Evolutionary conservation across 2,329 filamentous ascomycete genomes (phyloP), one percentile per base, ranked within the genome.

Genomic region (Sclerotinia borealis): DNA sequence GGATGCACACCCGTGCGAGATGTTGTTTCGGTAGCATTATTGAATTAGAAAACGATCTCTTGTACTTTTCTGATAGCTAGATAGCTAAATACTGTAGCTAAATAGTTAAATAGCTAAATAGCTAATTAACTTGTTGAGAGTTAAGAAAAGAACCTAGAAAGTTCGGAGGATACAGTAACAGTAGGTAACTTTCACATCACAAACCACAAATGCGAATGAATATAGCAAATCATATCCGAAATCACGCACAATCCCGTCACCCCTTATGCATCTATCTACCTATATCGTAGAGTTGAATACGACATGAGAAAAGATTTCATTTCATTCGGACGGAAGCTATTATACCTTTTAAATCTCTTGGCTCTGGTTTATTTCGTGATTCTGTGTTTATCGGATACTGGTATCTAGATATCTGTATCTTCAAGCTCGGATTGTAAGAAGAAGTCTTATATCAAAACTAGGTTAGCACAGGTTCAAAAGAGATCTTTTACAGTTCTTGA

Each of bases 241-340:
- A 51, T 60, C 58, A 60, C 48, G 36, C 27, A 60, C 27, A 51
- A 39, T 37, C 34, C 45, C 47, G 58, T 60, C 34, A 51, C 58
- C 41, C 41, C 27, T 34, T n/a, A 60, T 60, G 58, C 58, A 60
- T 25, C 47, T 29, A 22, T 41, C 31, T 36, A 50, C 43, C 31
- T 34, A 51, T 50, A 29, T n/a, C n/a, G n/a, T n/a, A n/a, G n/a
- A n/a, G n/a, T n/a, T 60, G 58, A 51, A 60, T 60, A 52, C 58
- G n/a, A 60, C 58, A 60, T 60, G 9, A 43, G 27, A 39, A 60
- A 49, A 41, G 11, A 37, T 25, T 51, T 31, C 47, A 37, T 25
- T 51, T 31, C 47, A 29, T 25, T 31, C 58, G 51, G 36, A 51
- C 47, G 45, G 45, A 60, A 52, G 36, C 36, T 39, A 25, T 25